Base-by-base conservation (phyloP, 306 rosid genomes). In the Cucurbita moschata region DNA sequence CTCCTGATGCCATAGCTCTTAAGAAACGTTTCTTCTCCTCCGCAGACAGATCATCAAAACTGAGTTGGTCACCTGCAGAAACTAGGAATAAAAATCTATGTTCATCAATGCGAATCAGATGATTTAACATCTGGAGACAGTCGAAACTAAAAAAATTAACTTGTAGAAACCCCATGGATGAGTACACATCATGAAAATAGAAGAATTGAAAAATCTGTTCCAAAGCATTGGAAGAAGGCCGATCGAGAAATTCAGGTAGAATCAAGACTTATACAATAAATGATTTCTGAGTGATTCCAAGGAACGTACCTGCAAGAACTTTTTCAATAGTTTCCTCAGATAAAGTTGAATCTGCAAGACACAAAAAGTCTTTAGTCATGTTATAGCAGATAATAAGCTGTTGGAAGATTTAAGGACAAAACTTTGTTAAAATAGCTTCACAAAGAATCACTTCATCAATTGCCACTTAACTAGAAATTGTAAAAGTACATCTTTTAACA, bases 1-100 rank as follows among this genome's bases (percentile, higher is more conserved):
- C 97, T 44, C 98, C 98, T 21, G 83, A 84, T 64, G 88, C 92
- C 81, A 90, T 72, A 19, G 98, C 98, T 83, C 96, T 86, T 64
- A 83, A 88, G 79, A 89, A 90, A 44, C 11, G 89, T 67, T 89
- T 90, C 88, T 90, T 94, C 73, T 88, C 97, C 85, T 86, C 94
- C 49, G 65, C 62, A 18, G 97, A 86, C 74, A 90, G 79, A 85
- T 86, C 98, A 78, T 89, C 92, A 75, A 90, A 84, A 80, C 52
- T 78, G 77, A 94, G 82, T 77, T 89, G 86, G 76, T 78, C 89
- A 73, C 94, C 98, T 94, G 83, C 76, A 79, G 46, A 74, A 57
- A 67, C 21, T 57, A 62, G 59, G 51, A 16, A 42, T 21, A 76
- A 5, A 73, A 75, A 68, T 59, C 10, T 61, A 10, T 46, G 55